Base-by-base conservation (phyloP, 805 yeast genomes). In the Candida hungchunana region DNA sequence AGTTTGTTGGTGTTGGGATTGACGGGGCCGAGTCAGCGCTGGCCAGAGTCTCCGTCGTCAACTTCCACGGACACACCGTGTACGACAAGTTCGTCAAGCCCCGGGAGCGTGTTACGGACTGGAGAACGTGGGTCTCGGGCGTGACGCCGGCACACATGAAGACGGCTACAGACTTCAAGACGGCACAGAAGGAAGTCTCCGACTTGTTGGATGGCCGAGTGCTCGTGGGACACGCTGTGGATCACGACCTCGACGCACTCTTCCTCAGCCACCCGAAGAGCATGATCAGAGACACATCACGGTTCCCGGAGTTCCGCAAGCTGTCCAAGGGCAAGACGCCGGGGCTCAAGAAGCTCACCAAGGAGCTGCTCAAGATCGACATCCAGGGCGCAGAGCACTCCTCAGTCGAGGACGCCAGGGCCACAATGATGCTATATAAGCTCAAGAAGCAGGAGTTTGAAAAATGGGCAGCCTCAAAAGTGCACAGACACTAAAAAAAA, bases 81-180 rank as follows among this genome's bases (percentile, higher is more conserved):
- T 66, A 80, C 42, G 97, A 89, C 58, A 63, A 70, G 25, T 89
- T 69, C 62, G 96, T 89, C 5, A 67, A 66, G 45, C 96, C 96
- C 2, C 60, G 66, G 21, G 88, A 81, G 49, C 65, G 63, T 36
- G 95, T 89, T 3, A 79, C 89, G 0, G 94, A 89, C 51, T 89
- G 93, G 89, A 70, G 97, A 58, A 89, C 97, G 0, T 79, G 88
- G 82, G 94, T 87, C 15, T 79, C 90, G 58, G 97, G 97, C 18
- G 74, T 89, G 3, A 66, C 79, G 3, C 86, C 95, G 0, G 58
- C 61, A 3, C 75, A 81, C 52, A 77, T 89, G 83, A 62, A 63
- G 19, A 58, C 66, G 27, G 96, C 96, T 0, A 68, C 81, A 0
- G 43, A 75, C 1, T 82, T 83, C 50, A 67, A 72, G 44, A 74